Evolutionary conservation across 2,329 filamentous ascomycete genomes (phyloP).

Genomic region (Clarireedia hainanense): DNA sequence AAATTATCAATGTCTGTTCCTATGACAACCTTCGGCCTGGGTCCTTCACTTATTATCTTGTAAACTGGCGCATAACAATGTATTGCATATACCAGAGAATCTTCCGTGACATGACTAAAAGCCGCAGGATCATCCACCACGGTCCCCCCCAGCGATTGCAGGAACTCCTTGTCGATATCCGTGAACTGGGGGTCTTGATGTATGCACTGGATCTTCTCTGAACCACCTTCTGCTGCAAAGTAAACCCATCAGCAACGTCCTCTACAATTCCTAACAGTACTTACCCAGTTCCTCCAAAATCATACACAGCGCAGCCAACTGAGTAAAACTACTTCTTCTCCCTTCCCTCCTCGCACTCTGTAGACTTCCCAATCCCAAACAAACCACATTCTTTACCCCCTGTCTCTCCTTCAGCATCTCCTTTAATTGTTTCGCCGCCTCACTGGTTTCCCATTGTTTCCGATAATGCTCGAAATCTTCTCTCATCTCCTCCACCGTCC

Average conservation of each 20-base stretch:
- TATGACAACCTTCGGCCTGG: constrained; percentile 23
- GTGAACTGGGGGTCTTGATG: constrained; percentile 29
- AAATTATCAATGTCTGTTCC: constrained; percentile 27
- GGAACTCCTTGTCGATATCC: constrained; percentile 25
- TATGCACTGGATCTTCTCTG: constrained; percentile 5
- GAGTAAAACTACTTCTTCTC: constrained; percentile 23
- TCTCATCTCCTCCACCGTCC: constrained; percentile 24
- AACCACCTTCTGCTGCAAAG: neutral
- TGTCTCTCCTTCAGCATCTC: constrained; percentile 9
- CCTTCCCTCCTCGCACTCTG: constrained; percentile 25
- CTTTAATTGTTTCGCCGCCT: constrained; percentile 16
- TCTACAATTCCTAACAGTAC: neutral
- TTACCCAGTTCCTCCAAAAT: constrained; percentile 19
- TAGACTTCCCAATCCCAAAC: constrained; percentile 28
- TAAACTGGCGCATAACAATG: constrained; percentile 29
- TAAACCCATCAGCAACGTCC: neutral
- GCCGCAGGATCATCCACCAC: constrained; percentile 26
- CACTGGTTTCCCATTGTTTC: constrained; percentile 24
- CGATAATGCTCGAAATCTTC: constrained; percentile 20
- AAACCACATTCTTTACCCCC: constrained; percentile 21
- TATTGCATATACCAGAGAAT: constrained; percentile 28
- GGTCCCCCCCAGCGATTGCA: constrained; percentile 20
- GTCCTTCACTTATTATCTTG: constrained; percentile 17
- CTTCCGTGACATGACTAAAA: constrained; percentile 19
- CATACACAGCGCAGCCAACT: constrained; percentile 26